phyloP scores from a whole-genome alignment of 345 rosid species.

The Eucalyptus curtisii region DNA sequence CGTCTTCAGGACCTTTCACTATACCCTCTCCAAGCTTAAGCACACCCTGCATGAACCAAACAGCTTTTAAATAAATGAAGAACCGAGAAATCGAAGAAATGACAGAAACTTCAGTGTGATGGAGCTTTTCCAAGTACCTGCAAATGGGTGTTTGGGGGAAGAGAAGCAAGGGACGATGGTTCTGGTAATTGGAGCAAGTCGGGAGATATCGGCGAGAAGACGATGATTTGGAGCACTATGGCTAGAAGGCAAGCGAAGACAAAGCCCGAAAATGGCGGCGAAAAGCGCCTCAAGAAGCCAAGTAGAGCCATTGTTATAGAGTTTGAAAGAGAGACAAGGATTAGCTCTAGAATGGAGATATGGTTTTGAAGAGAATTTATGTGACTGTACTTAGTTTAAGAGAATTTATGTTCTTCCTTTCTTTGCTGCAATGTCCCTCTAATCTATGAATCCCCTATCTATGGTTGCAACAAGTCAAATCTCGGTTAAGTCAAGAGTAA shows the following conservation, averaged over 20 bases:
- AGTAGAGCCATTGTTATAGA: neutral
- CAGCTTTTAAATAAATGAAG: neutral
- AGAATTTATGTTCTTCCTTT: neutral
- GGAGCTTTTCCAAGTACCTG: conserved; percentile 13
- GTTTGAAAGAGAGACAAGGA: neutral
- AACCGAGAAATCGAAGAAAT: neutral
- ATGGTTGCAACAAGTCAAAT: neutral
- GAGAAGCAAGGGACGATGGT: neutral
- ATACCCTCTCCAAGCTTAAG: conserved; percentile 31
- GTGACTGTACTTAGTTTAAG: neutral
- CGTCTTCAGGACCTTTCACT: conserved; percentile 21
- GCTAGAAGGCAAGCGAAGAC: conserved; percentile 12
- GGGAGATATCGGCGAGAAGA: conserved; percentile 34
- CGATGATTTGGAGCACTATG: conserved; percentile 10
- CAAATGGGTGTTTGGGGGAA: conserved; percentile 17
- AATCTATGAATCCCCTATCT: neutral
- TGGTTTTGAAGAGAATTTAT: neutral
- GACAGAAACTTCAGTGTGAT: neutral
- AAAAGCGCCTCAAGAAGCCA: neutral
- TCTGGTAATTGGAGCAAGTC: conserved; percentile 10
- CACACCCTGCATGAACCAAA: conserved; percentile 2
- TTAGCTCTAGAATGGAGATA: neutral
- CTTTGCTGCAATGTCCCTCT: neutral
- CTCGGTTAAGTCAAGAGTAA: neutral
- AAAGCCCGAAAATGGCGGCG: neutral